Conservation (phyloP, 2,329 filamentous ascomycete species). For the Fusarium proliferatum region DNA sequence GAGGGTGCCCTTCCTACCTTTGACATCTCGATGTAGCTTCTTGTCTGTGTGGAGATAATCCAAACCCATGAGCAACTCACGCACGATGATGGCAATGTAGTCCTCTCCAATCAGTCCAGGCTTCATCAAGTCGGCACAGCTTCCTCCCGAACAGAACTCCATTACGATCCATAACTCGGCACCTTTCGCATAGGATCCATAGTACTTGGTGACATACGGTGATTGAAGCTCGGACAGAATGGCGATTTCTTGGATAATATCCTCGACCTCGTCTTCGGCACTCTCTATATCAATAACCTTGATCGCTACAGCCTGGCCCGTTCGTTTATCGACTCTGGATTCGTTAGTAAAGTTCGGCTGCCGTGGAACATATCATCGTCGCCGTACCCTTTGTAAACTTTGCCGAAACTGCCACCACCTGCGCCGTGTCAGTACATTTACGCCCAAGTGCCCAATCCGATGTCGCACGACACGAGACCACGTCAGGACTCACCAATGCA, state of each 20-base stretch:
- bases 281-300: slow-evolving; percentile 99
- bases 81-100: slow-evolving; percentile 95
- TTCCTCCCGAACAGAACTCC: slow-evolving; percentile 98
- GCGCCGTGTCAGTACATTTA: slow-evolving; percentile 39
- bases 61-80: slow-evolving; percentile 87
- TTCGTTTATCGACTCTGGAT: slow-evolving; percentile 88
- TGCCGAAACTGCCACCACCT: slow-evolving; percentile 98
- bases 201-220: slow-evolving; percentile 96
- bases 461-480: slow-evolving; percentile 3
- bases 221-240: slow-evolving; percentile 97
- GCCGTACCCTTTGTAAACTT: slow-evolving; percentile 93
- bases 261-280: slow-evolving; percentile 98
- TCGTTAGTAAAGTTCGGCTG: slow-evolving; percentile 3
- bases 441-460: not conserved
- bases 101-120: slow-evolving; percentile 91
- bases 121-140: slow-evolving; percentile 95
- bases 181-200: slow-evolving; percentile 95
- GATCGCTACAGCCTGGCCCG: slow-evolving; percentile 93
- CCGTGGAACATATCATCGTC: not conserved
- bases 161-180: slow-evolving; percentile 99
- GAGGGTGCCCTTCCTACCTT: slow-evolving; percentile 66
- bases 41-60: slow-evolving; percentile 96
- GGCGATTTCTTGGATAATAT: slow-evolving; percentile 98
- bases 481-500: slow-evolving; percentile 75
- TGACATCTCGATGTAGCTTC: slow-evolving; percentile 96